Evolutionary conservation across 139 green algal genomes (phyloP).

Genomic region (Micractinium sp.): DNA sequence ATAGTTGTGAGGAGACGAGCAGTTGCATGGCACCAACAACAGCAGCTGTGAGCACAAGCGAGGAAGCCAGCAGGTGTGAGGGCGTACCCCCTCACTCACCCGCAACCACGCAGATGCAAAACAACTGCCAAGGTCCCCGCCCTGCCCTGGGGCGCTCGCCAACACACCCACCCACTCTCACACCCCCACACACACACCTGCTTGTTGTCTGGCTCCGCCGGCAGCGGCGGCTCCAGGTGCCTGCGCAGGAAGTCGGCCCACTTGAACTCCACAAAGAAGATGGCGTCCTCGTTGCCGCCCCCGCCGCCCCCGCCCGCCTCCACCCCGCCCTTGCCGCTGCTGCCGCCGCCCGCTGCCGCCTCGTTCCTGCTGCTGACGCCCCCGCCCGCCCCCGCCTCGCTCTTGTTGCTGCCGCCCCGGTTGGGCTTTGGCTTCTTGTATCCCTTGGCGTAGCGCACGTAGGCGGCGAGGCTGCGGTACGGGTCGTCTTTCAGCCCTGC

Average conservation of each 20-base stretch:
- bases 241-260: background rate
- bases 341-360: too few relatives aligned
- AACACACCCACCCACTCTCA: background rate
- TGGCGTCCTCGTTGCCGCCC: background rate
- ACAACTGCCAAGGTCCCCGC: background rate
- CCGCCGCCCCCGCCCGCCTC: background rate
- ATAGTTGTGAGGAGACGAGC: too few relatives aligned
- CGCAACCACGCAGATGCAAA: background rate
- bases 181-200: background rate
- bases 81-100: background rate
- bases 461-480: constrained; percentile 2
- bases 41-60: background rate
- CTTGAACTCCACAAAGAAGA: constrained; percentile 6
- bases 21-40: background rate
- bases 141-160: background rate
- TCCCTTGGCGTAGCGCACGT: background rate
- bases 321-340: too few relatives aligned
- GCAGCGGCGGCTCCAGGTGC: background rate
- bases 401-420: too few relatives aligned
- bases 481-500: constrained; percentile 3
- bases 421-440: background rate
- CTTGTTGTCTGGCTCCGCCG: background rate
- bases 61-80: background rate
- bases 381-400: too few relatives aligned
- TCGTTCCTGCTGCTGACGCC: background rate